Evolutionary conservation across 495 filamentous ascomycete genomes (phyloP).

Genomic region (Lasiosphaeria ovina): DNA sequence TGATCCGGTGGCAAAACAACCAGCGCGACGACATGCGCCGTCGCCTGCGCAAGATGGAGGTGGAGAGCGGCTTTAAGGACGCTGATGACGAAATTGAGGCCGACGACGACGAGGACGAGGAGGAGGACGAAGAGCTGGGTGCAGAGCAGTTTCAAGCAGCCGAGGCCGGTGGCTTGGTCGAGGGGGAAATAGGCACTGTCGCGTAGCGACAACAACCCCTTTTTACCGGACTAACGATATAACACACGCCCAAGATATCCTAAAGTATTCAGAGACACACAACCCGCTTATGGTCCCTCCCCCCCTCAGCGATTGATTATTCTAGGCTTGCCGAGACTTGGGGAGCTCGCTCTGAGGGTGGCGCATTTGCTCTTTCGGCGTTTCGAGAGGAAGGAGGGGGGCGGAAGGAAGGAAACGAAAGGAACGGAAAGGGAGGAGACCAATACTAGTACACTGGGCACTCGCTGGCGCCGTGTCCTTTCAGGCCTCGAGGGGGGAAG

Average conservation of each 20-base stretch:
- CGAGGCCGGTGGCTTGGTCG: not conserved
- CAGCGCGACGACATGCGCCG: constrained; percentile 75
- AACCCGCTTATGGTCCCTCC: too few relatives aligned
- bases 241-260: not conserved
- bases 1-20: constrained; percentile 86
- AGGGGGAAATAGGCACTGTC: constrained; percentile 15
- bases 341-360: constrained; percentile 8
- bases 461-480: not conserved
- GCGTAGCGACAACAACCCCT: constrained; percentile 1
- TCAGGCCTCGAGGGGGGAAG: not conserved
- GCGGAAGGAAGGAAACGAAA: not conserved
- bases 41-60: constrained; percentile 58
- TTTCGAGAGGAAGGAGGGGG: constrained; percentile 12
- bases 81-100: constrained; percentile 46
- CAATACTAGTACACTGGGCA: not conserved
- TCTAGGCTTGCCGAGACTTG: not conserved
- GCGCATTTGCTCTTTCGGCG: constrained; percentile 27
- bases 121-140: constrained; percentile 30
- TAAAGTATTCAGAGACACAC: not conserved
- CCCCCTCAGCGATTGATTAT: not conserved
- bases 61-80: constrained; percentile 59
- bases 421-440: not conserved
- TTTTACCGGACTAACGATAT: not conserved
- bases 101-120: constrained; percentile 40
- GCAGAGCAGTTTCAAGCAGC: constrained; percentile 8